Base-by-base conservation (phyloP, 441 rosid genomes). In the Brassica hybrid region DNA sequence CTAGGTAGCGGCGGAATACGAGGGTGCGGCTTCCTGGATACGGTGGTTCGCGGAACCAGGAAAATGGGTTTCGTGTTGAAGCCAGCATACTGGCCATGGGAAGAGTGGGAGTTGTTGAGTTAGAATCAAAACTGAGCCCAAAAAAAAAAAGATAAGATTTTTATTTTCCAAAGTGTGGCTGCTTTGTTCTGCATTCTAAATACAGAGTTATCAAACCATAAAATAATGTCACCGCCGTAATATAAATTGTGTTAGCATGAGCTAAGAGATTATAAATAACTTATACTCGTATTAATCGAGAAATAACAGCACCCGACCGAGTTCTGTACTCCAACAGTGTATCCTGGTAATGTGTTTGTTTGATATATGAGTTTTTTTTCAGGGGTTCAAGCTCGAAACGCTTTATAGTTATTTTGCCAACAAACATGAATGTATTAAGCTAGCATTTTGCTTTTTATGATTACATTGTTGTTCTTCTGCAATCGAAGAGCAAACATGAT, bases 401-500 rank as follows among this genome's bases (percentile, higher is more conserved):
- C 21, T 19, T 19, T 19, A 19, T 19, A 19, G 21, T 25, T 25
- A 3, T 25, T 25, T 25, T 25, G 30, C 30, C 30, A 2, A 25
- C 30, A 25, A 25, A 25, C 30, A 25, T 25, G 30, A 25, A 25
- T 25, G 30, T 25, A 25, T 25, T 25, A 43, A 19, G 21, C 21
- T 19, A 19, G 21, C 21, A 19, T 19, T 19, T 19, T 19, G 21
- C 21, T 19, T 19, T 19, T 19, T 19, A 19, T 19, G 21, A 19
- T 19, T 19, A 19, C 21, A 19, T 11, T 43, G 50, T 43, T 25
- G 13, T 43, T 2, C 50, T 11, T 43, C 50, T 43, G 50, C n/a
- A 43, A 98, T 75, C 84, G 72, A 97, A 92, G 38, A 91, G 98
- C 94, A 91, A 91, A 77, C 98, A 96, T 79, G 98, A 96, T 86